A percentile compares a stretch with the other conserved stretches of the same genome.
These are phyloP conservation scores for Diaporthe sp. DNA, from an alignment of 2,329 filamentous ascomycete genomes.

Conservation along the genomic window DNA sequence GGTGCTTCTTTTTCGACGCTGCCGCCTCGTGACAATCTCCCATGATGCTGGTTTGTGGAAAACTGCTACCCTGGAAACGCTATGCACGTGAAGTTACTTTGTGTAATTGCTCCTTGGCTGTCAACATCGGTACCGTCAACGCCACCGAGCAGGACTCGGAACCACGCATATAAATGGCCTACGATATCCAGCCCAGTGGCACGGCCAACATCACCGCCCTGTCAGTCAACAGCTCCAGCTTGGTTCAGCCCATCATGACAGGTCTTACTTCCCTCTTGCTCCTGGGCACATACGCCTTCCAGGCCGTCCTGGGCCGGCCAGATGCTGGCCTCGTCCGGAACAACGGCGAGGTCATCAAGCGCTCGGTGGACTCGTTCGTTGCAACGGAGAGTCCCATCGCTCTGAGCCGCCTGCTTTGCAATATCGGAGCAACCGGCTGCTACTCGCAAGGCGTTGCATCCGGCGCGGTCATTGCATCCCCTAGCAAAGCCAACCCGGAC, in stretches of 20 bases:
- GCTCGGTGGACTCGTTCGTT: slow-evolving; percentile 68
- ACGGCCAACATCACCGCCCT: slow-evolving; percentile 22
- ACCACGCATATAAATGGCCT: slow-evolving; percentile 29
- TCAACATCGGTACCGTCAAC: background rate
- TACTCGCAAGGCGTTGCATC: slow-evolving; percentile 61
- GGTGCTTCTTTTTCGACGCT: slow-evolving; percentile 45
- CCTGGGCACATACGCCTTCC: slow-evolving; percentile 65
- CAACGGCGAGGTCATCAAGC: slow-evolving; percentile 58
- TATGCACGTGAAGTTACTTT: slow-evolving; percentile 16
- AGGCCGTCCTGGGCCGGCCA: slow-evolving; percentile 64
- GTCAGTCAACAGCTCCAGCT: slow-evolving; percentile 33
- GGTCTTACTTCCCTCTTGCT: slow-evolving; percentile 62
- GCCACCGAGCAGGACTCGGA: background rate
- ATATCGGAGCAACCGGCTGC: slow-evolving; percentile 70
- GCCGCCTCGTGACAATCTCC: slow-evolving; percentile 26
- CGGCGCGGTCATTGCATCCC: slow-evolving; percentile 71
- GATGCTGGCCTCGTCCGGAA: slow-evolving; percentile 49
- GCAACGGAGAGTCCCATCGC: slow-evolving; percentile 66
- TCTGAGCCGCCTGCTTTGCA: slow-evolving; percentile 67
- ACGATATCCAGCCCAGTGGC: slow-evolving; percentile 17
- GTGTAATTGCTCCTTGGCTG: slow-evolving; percentile 21
- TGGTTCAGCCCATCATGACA: slow-evolving; percentile 40
- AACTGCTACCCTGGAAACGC: slow-evolving; percentile 25
- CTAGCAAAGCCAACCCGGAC: slow-evolving; percentile 66
- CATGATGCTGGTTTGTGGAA: slow-evolving; percentile 25